Conservation (phyloP, 352 stramenopile genomes). For the Pythium rhizo-oryzae region DNA sequence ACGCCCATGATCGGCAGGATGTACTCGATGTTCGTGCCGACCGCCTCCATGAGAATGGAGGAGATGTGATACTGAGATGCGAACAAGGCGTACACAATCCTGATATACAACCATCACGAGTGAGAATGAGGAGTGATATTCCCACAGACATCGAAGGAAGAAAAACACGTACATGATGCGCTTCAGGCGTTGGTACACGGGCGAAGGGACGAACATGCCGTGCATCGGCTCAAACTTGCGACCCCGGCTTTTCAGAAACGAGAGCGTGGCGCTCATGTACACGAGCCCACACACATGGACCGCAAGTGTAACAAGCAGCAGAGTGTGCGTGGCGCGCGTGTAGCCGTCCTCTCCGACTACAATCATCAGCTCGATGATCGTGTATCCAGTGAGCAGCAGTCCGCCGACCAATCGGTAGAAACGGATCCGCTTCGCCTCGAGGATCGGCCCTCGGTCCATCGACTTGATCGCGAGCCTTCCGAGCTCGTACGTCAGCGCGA, state of each 20-base stretch:
- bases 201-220: constrained; percentile 62
- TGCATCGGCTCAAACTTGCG: constrained; percentile 70
- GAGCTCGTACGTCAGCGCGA: constrained; percentile 62
- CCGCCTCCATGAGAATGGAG: neutral
- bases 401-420: constrained; percentile 39
- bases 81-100: constrained; percentile 63
- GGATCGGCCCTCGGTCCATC: constrained; percentile 58
- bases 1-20: constrained; percentile 15
- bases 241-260: constrained; percentile 48
- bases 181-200: constrained; percentile 72
- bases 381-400: constrained; percentile 32
- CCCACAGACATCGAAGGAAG: too few relatives aligned
- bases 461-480: constrained; percentile 53
- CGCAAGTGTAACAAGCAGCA: too few relatives aligned
- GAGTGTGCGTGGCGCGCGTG: constrained; percentile 40
- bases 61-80: constrained; percentile 55
- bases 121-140: too few relatives aligned
- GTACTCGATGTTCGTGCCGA: too few relatives aligned
- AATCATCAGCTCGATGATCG: constrained; percentile 32
- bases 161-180: constrained; percentile 55
- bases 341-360: constrained; percentile 44
- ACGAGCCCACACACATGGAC: constrained; percentile 38
- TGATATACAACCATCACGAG: constrained; percentile 8
- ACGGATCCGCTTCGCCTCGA: constrained; percentile 46
- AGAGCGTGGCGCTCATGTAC: constrained; percentile 54